Conservation (phyloP, 1,139 yeast species). For the Sugiyamaella neomexicana region DNA sequence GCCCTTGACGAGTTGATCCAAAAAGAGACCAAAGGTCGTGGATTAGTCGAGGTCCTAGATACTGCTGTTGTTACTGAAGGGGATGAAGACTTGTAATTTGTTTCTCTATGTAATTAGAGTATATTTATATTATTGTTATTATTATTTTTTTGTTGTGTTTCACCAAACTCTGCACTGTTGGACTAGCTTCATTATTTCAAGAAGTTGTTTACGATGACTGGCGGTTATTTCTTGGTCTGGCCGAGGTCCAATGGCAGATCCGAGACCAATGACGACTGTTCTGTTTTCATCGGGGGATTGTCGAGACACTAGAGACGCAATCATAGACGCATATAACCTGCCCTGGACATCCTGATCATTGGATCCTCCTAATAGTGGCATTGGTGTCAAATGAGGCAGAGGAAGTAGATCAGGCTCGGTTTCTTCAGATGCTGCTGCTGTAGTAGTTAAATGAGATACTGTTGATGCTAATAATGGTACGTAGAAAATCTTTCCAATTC, state of each 20-base stretch:
- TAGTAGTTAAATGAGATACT: slow-evolving; percentile 19
- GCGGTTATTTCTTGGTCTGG: slow-evolving; percentile 28
- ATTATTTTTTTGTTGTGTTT: too few relatives aligned
- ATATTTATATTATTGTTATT: not conserved
- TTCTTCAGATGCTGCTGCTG: slow-evolving; percentile 22
- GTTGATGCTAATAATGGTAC: slow-evolving; percentile 33
- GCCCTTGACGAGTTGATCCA: slow-evolving; percentile 62
- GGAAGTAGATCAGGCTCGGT: slow-evolving; percentile 34
- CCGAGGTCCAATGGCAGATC: slow-evolving; percentile 37
- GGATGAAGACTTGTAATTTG: slow-evolving; percentile 36
- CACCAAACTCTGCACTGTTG: slow-evolving; percentile 41
- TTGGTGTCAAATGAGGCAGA: slow-evolving; percentile 40
- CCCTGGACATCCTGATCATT: slow-evolving; percentile 34
- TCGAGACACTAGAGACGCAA: slow-evolving; percentile 40
- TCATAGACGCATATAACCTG: slow-evolving; percentile 40
- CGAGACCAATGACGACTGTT: slow-evolving; percentile 41
- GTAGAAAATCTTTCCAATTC: slow-evolving; percentile 36
- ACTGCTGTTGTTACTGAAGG: slow-evolving; percentile 81
- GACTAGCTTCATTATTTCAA: slow-evolving; percentile 38
- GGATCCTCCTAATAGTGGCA: slow-evolving; percentile 39
- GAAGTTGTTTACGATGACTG: slow-evolving; percentile 37
- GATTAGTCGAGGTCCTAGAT: slow-evolving; percentile 80
- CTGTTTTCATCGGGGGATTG: slow-evolving; percentile 42
- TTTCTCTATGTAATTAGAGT: too few relatives aligned
- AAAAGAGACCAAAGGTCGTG: slow-evolving; percentile 54